These are phyloP conservation scores for Taiozyma sp. DNA, from an alignment of 1,139 yeast genomes.

Conservation along the genomic window DNA sequence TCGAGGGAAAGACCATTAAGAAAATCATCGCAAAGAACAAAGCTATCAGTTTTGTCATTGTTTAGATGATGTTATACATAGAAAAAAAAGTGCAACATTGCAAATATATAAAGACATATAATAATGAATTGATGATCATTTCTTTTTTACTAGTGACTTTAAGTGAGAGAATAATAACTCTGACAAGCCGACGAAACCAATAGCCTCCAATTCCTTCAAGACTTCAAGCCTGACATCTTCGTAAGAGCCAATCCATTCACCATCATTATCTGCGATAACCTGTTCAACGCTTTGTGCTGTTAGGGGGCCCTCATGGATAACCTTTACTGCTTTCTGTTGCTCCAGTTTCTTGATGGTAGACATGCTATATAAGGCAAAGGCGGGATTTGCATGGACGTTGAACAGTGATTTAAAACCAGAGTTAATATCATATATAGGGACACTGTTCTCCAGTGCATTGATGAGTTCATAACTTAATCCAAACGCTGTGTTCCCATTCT, in stretches of 20 bases:
- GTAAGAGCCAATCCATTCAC: slow-evolving; percentile 31
- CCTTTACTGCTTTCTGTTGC: slow-evolving; percentile 29
- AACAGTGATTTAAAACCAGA: slow-evolving; percentile 35
- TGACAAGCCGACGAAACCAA: slow-evolving; percentile 39
- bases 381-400: slow-evolving; percentile 49
- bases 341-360: slow-evolving; percentile 43
- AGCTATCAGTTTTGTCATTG: slow-evolving; percentile 30
- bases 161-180: slow-evolving; percentile 42
- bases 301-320: slow-evolving; percentile 42
- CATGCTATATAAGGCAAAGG: slow-evolving; percentile 43
- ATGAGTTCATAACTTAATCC: slow-evolving; percentile 30
- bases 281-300: slow-evolving; percentile 21
- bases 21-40: slow-evolving; percentile 35
- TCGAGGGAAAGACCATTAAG: slow-evolving; percentile 30
- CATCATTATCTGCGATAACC: slow-evolving; percentile 9
- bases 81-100: not conserved
- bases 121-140: not conserved
- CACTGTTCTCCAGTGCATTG: slow-evolving; percentile 30
- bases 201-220: slow-evolving; percentile 27
- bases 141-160: slow-evolving; percentile 31
- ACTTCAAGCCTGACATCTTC: slow-evolving; percentile 37
- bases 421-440: slow-evolving; percentile 32
- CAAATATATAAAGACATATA: not conserved
- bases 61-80: slow-evolving; percentile 1
- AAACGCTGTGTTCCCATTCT: slow-evolving; percentile 33